Conservation (phyloP, 176 grass and related monocot genomes). For the Avena insularis region DNA sequence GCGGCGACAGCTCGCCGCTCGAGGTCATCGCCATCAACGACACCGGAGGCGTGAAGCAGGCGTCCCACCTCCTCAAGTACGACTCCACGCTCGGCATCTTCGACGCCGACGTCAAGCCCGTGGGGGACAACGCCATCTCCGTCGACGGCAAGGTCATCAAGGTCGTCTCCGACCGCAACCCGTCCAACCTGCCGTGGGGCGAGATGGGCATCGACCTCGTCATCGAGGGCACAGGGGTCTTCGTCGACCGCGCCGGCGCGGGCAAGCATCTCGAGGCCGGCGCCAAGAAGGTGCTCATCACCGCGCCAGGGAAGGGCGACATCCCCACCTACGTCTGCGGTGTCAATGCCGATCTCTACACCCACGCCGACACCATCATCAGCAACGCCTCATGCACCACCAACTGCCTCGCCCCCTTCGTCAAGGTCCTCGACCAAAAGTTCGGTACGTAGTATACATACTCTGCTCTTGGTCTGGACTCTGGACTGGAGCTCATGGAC, state of each 20-base stretch:
- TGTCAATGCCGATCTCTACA: constrained; percentile 75
- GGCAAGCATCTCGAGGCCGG: constrained; percentile 88
- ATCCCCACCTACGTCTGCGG: constrained; percentile 80
- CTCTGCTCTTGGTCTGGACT: not conserved
- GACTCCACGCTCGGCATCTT: constrained; percentile 90
- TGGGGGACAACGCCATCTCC: constrained; percentile 62
- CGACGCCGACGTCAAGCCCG: constrained; percentile 83
- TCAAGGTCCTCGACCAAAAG: constrained; percentile 90
- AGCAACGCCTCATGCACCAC: constrained; percentile 96
- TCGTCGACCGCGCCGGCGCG: constrained; percentile 76
- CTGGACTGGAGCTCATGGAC: not conserved
- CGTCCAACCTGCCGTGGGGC: constrained; percentile 64
- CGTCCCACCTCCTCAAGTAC: constrained; percentile 91
- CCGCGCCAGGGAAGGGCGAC: constrained; percentile 74
- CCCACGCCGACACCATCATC: constrained; percentile 71
- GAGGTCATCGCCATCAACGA: constrained; percentile 92
- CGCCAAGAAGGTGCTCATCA: constrained; percentile 92
- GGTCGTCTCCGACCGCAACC: constrained; percentile 80
- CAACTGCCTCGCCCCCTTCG: constrained; percentile 92
- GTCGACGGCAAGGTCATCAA: constrained; percentile 92
- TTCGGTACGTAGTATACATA: constrained; percentile 53
- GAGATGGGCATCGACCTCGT: constrained; percentile 77
- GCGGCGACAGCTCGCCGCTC: constrained; percentile 59
- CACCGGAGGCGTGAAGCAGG: constrained; percentile 81
- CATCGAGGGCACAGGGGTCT: constrained; percentile 83